Conservation (phyloP, 2,329 filamentous ascomycete genomes). For the Teratosphaeriaceae sp. region DNA sequence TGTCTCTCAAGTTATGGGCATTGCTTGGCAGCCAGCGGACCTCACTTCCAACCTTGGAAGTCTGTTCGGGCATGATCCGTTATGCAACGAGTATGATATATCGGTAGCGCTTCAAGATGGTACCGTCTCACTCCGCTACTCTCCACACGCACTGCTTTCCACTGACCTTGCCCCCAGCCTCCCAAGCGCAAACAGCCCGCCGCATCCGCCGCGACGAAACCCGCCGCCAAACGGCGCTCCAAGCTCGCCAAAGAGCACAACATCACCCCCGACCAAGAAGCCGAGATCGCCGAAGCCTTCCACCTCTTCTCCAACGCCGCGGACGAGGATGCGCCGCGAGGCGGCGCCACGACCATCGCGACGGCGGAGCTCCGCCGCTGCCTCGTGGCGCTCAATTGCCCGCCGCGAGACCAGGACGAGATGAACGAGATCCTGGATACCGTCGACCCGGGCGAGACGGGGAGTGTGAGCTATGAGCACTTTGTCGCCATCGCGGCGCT, state of each 20-base stretch:
- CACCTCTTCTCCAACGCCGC: constrained; percentile 58
- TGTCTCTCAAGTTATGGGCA: no score
- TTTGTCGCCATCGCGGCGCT: constrained; percentile 87
- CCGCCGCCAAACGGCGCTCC: constrained; percentile 56
- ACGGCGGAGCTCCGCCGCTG: constrained; percentile 44
- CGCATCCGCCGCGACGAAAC: constrained; percentile 16
- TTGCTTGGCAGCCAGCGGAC: no score
- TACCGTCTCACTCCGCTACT: background rate
- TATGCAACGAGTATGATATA: no score
- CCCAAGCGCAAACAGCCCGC: constrained; percentile 27
- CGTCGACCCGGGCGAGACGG: constrained; percentile 75
- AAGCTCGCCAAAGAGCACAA: constrained; percentile 91
- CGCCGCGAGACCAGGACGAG: constrained; percentile 58
- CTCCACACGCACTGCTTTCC: background rate
- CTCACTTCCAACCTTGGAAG: no score
- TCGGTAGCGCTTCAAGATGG: no score
- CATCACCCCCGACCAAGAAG: constrained; percentile 75
- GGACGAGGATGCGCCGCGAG: constrained; percentile 61
- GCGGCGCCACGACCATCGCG: constrained; percentile 36
- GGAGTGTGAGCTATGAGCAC: constrained; percentile 68
- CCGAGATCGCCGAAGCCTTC: constrained; percentile 87
- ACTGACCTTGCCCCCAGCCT: constrained; percentile 11
- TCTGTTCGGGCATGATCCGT: no score
- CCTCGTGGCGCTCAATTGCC: constrained; percentile 65
- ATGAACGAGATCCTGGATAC: constrained; percentile 70